Conservation (phyloP, 371 early-diverging fungal genomes). For the Furculomyces boomerangus region DNA sequence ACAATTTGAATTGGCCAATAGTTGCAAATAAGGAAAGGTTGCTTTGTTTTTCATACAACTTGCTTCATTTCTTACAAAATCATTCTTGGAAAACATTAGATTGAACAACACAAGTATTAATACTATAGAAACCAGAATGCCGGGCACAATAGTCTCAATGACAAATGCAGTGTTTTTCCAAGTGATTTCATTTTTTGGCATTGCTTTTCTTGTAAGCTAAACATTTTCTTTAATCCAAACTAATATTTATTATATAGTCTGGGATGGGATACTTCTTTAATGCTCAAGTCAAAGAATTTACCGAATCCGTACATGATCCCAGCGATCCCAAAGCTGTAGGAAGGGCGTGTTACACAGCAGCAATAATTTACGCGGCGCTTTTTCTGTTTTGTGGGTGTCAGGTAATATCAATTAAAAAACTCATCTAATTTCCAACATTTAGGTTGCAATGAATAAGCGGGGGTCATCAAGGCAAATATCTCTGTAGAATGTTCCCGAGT, state of each 20-base stretch:
- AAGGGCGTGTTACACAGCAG: constrained; percentile 37
- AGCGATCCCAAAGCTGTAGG: constrained; percentile 34
- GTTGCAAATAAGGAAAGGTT: no score
- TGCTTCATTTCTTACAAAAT: no score
- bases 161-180: no score
- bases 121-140: no score
- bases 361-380: constrained; percentile 38
- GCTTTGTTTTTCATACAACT: no score
- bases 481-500: background rate
- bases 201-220: no score
- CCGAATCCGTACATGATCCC: constrained; percentile 31
- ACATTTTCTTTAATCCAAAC: background rate
- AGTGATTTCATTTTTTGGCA: no score
- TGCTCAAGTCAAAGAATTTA: constrained; percentile 33
- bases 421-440: background rate
- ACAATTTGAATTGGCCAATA: no score
- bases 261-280: constrained; percentile 34
- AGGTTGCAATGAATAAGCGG: background rate
- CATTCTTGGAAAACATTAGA: no score
- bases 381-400: constrained; percentile 38
- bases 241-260: constrained; percentile 15
- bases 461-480: background rate
- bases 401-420: constrained; percentile 1
- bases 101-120: no score
- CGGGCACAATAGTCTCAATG: no score